Conservation (phyloP, 202 grass and related monocot genomes). For the Saccharum hybrid region DNA sequence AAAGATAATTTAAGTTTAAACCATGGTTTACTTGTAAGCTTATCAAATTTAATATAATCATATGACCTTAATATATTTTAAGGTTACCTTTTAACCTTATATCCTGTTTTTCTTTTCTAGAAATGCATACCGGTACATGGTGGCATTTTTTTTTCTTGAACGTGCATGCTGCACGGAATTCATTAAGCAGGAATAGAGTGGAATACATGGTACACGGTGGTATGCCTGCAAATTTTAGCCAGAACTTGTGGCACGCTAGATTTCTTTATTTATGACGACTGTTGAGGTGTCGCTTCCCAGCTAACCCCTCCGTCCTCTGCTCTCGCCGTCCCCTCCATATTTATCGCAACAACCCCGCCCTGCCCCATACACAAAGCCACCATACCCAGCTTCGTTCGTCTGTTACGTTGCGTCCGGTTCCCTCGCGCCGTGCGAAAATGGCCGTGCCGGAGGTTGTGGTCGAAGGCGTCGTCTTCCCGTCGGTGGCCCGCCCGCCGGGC, state of each 20-base stretch:
- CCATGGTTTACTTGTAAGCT: too few species aligned
- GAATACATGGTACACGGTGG: too few species aligned
- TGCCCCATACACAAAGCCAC: not conserved
- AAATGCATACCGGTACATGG: too few species aligned
- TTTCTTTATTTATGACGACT: not conserved
- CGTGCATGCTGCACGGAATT: too few species aligned
- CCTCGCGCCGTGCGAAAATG: conserved; percentile 7
- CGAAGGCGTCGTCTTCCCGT: conserved; percentile 71
- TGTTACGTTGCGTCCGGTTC: not conserved
- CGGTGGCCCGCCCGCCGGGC: conserved; percentile 53
- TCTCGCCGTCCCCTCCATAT: not conserved
- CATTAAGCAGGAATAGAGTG: too few species aligned
- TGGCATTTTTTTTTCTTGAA: too few species aligned
- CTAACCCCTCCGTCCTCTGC: not conserved
- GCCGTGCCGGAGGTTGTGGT: conserved; percentile 56
- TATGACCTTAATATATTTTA: too few species aligned
- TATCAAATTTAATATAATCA: too few species aligned
- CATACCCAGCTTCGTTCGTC: not conserved
- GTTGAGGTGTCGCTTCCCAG: conserved; percentile 34
- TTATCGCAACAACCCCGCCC: conserved; percentile 17
- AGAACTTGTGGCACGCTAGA: not conserved
- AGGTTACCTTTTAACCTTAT: too few species aligned
- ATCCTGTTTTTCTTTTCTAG: too few species aligned
- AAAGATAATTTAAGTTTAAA: too few species aligned
- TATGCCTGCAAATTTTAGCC: not conserved